Percentiles rank a stretch among this genome's conserved stretches.
These are phyloP conservation scores for Pseudogymnoascus sp. DNA, from an alignment of 2,329 filamentous ascomycete species.

Conservation along the genomic window DNA sequence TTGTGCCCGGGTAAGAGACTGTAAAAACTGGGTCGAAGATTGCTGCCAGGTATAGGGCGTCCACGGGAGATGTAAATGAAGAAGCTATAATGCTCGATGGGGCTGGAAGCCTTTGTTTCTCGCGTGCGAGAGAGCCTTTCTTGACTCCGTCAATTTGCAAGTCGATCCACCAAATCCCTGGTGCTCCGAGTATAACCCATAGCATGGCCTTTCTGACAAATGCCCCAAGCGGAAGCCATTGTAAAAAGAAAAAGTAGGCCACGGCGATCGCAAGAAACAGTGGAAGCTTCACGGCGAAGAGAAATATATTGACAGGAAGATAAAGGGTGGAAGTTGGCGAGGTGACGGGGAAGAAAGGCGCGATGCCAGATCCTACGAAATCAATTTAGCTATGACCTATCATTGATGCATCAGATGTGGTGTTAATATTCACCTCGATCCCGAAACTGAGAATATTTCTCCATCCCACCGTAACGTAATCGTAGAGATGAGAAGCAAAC, in stretches of 20 bases:
- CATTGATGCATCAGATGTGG: conserved; percentile 10
- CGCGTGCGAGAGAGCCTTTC: conserved; percentile 74
- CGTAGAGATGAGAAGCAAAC: neutral
- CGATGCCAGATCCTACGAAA: conserved; percentile 76
- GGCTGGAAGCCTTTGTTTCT: conserved; percentile 65
- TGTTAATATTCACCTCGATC: conserved; percentile 50
- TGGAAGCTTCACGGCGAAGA: conserved; percentile 76
- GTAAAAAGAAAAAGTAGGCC: conserved; percentile 71
- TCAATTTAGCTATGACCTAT: conserved; percentile 21
- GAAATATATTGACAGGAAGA: conserved; percentile 54
- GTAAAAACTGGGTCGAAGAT: conserved; percentile 97
- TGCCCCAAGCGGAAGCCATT: conserved; percentile 66
- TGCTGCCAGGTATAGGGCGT: conserved; percentile 86
- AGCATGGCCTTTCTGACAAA: conserved; percentile 71
- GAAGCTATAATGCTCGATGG: conserved; percentile 77
- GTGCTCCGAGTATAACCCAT: conserved; percentile 80
- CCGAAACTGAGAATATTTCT: conserved; percentile 67
- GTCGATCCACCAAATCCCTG: conserved; percentile 97
- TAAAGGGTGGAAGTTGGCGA: conserved; percentile 55
- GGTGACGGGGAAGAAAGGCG: conserved; percentile 82
- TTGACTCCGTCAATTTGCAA: conserved; percentile 96
- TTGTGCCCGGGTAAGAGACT: conserved; percentile 65
- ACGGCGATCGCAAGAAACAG: conserved; percentile 60
- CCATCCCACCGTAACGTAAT: conserved; percentile 39
- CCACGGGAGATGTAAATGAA: conserved; percentile 86